Evolutionary conservation across 2,329 filamentous ascomycete species (phyloP).

Genomic region (Talaromyces atroroseus): DNA sequence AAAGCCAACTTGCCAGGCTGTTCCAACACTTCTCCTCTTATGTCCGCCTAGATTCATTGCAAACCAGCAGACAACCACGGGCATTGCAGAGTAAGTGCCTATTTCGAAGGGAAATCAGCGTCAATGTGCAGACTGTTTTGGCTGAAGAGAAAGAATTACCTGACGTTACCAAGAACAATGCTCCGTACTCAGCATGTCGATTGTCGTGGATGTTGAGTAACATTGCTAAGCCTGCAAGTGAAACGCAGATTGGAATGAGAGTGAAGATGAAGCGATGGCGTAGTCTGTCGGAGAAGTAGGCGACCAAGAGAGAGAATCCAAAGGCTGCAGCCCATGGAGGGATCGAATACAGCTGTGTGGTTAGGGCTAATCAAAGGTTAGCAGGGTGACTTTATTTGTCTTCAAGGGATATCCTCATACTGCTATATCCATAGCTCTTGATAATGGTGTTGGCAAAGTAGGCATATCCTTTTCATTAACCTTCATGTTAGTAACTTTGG

Average conservation of each 20-base stretch:
- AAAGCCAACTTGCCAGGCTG: slow-evolving; percentile 72
- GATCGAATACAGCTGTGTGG: slow-evolving; percentile 48
- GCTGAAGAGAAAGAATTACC: slow-evolving; percentile 43
- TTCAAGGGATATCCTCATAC: slow-evolving; percentile 22
- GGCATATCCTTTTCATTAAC: slow-evolving; percentile 51
- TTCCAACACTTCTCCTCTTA: slow-evolving; percentile 63
- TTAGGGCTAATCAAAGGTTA: slow-evolving; percentile 33
- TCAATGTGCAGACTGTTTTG: neutral
- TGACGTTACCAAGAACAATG: slow-evolving; percentile 74
- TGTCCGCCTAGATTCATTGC: slow-evolving; percentile 74
- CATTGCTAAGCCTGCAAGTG: slow-evolving; percentile 70
- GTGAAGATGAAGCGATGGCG: slow-evolving; percentile 71
- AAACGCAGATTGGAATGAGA: slow-evolving; percentile 61
- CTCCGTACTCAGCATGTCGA: slow-evolving; percentile 64
- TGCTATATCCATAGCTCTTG: slow-evolving; percentile 56
- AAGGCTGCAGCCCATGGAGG: slow-evolving; percentile 68
- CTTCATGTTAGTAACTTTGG: slow-evolving; percentile 6
- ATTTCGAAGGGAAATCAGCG: neutral
- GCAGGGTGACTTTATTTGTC: neutral
- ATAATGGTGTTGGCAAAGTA: slow-evolving; percentile 73
- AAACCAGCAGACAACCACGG: slow-evolving; percentile 78
- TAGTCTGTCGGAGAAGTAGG: slow-evolving; percentile 64
- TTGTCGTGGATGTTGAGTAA: slow-evolving; percentile 67
- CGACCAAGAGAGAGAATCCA: slow-evolving; percentile 69
- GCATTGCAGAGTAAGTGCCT: slow-evolving; percentile 71